Evolutionary conservation across 1,284 basidiomycete species (phyloP), one percentile per base, ranked within the genome.

Genomic region (Puccinia polysora): DNA sequence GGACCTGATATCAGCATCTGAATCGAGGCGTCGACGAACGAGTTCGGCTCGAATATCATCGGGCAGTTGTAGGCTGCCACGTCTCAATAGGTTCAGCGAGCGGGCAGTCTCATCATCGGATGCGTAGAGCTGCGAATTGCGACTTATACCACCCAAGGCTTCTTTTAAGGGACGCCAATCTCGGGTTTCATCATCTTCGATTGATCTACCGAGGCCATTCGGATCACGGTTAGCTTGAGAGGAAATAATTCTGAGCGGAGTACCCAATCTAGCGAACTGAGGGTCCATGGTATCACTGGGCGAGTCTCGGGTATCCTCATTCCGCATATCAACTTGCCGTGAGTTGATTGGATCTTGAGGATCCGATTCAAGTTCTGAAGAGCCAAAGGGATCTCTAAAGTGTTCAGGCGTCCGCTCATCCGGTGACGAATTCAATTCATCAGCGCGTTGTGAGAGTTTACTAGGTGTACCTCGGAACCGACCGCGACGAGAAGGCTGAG

Each of bases 381-480:
- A 60, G 28, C 23, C 25, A 18, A 32, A 45, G 2, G 60, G 67
- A 7, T 60, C 43, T 8, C 20, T 30, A 8, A 38, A n/a, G n/a
- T 43, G 18, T 36, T 69, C 25, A 36, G 34, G 36, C 1, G 45
- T 14, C 7, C 50, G 64, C 8, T 60, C 56, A 23, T 71, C 71
- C 20, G 73, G 52, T 20, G 65, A 64, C 1, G 71, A 67, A 10
- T 55, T 63, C n/a, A 72, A 20, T 8, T 65, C 36, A 36, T 63
- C 59, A 25, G 59, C 73, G 4, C 71, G 71, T 25, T 74, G 58
- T 2, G 68, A 58, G 1, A 69, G 71, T 28, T 73, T 65, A 64
- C 71, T 74, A 18, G 73, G 62, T 14, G 67, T 68, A 38, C 71
- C 74, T 2, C 69, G 32, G 40, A 71, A 71, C 38, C 69, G 45